Conservation (phyloP, 2,329 filamentous ascomycete genomes). For the Cladophialophora exuberans region DNA sequence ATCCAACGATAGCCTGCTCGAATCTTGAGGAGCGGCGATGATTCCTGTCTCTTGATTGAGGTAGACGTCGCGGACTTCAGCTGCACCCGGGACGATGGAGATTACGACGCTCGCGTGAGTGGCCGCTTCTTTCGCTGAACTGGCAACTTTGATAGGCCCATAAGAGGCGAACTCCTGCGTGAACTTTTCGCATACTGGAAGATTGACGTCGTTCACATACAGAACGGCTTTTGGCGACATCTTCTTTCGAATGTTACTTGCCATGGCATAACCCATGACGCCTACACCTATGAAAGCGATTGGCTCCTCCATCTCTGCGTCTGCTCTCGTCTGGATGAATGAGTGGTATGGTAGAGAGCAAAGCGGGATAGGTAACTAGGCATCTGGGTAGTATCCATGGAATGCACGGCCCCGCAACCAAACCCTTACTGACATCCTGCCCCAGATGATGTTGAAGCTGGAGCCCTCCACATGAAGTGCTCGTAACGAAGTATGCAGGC, state of each 20-base stretch:
- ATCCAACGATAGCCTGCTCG: constrained; percentile 5
- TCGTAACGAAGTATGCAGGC: no score
- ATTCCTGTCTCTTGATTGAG: constrained; percentile 4
- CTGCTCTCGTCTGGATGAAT: no score
- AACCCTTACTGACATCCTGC: no score
- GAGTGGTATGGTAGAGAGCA: no score
- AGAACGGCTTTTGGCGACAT: neutral
- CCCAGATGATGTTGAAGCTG: no score
- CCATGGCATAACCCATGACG: constrained; percentile 9
- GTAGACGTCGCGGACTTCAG: constrained; percentile 7
- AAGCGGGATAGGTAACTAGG: no score
- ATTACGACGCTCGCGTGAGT: neutral
- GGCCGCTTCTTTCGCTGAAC: constrained; percentile 10
- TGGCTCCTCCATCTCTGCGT: neutral
- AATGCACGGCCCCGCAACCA: no score
- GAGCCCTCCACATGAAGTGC: no score
- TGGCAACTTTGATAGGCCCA: neutral
- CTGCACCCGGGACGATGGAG: constrained; percentile 9
- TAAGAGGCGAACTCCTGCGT: neutral
- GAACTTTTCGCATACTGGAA: neutral
- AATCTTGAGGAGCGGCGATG: constrained; percentile 4
- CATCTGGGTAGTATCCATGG: no score
- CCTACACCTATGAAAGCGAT: constrained; percentile 7
- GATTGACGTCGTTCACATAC: neutral
- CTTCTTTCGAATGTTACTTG: constrained; percentile 1